Evolutionary conservation across 2,329 filamentous ascomycete species (phyloP), one percentile per base, ranked within the genome.

Genomic region (Pseudogymnoascus sp.): DNA sequence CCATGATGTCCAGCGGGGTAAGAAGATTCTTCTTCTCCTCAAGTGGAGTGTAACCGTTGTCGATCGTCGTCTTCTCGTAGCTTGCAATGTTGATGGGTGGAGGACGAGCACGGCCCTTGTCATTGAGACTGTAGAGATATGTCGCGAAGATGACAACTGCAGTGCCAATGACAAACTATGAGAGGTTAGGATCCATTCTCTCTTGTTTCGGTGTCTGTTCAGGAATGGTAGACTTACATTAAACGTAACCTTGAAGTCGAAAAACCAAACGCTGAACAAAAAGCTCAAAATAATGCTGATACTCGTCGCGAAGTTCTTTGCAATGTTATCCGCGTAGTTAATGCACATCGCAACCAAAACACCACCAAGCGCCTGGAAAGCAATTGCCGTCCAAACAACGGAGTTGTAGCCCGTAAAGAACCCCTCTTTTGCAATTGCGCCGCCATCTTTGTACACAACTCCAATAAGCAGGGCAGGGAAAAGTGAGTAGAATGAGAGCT

Each of bases 391-490:
- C 91, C 92, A 97, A 2, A 97, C 93, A 18, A 93, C 81, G 80
- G 84, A 88, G 72, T 96, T 97, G 75, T 97, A 99, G 2, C 94
- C 94, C 62, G 89, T 88, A 68, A 99, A 97, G 75, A 97, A 96
- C 11, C 94, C 94, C 64, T 90, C 85, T 72, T 88, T 84, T 25
- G 87, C 82, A 65, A 99, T 91, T 39, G 89, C 87, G 63, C 86
- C 84, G 25, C 93, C 94, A 67, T 99, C 94, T 65, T 91, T 89
- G 75, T 90, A 89, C 2, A 95, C 76, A 5, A 97, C 87, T 1
- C 93, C 94, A 59, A 96, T 81, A 62, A 97, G 85, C 0, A 97
- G 79, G 0, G 92, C 89, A 0, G 93, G 91, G 68, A 97, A 93
- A 1, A 97, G 79, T 1, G 92, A 96, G 76, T 96, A 99, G 71